Conservation (phyloP, 73 alveolate species). For the Paramecium sonneborni region DNA sequence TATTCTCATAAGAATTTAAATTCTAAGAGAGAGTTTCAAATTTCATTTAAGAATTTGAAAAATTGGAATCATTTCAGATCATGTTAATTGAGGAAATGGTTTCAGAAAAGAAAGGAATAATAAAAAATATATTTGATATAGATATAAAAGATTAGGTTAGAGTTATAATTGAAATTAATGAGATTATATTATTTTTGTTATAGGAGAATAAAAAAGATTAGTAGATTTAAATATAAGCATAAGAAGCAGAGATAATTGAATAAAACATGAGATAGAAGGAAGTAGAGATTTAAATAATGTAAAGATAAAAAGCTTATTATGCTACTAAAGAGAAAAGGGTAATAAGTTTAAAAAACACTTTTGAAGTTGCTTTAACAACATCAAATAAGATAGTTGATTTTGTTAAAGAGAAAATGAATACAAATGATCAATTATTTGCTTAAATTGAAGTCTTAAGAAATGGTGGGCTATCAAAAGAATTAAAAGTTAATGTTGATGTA, state of each 20-base stretch:
- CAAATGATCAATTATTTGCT: neutral
- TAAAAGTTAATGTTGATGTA: neutral
- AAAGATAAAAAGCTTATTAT: neutral
- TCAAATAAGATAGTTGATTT: neutral
- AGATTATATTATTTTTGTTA: neutral
- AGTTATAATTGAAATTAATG: neutral
- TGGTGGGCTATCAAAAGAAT: neutral
- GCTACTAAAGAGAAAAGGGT: neutral
- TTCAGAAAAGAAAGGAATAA: neutral
- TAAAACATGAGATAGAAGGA: neutral
- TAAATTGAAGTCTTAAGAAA: neutral
- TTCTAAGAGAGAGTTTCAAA: neutral
- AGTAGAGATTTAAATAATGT: neutral
- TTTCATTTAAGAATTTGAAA: neutral
- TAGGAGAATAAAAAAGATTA: neutral
- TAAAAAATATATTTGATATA: neutral
- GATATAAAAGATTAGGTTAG: conserved; percentile 42
- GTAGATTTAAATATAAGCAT: neutral
- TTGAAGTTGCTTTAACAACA: neutral
- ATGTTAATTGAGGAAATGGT: conserved; percentile 17
- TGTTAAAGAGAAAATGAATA: neutral
- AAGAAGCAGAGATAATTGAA: neutral
- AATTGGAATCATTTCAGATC: neutral
- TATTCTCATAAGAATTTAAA: neutral
- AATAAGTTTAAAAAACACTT: neutral